Base-by-base conservation (phyloP, 257 asterid species). In the Capsicum pubescens region DNA sequence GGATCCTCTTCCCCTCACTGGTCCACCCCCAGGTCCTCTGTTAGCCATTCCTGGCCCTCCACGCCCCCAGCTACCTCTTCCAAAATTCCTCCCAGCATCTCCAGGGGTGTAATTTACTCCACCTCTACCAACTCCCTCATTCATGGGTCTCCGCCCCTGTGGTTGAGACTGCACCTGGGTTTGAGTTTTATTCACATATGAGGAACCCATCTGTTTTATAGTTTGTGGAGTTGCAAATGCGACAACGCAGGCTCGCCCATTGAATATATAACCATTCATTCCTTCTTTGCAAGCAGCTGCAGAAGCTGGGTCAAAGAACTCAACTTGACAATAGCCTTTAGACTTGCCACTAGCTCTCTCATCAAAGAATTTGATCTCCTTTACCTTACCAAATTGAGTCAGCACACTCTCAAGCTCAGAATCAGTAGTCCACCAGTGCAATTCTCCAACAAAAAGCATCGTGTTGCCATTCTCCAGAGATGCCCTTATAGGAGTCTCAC, bases 1-100 rank as follows among this genome's bases (percentile, higher is more conserved):
- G 74, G 82, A 88, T 79, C 92, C 93, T 89, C 93, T 88, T 26
- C 92, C 93, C 79, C 93, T 88, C 76, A 76, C 85, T 81, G 94
- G 92, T 76, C 97, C 98, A 85, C 88, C 87, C 32, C 90, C 97
- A 5, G 94, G 93, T 26, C 95, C 97, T 88, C 87, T 90, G 90
- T 91, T 91, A 61, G 88, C 89, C 76, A 83, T 84, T 78, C 91
- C 97, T 84, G 91, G 92, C 70, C 93, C 95, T 44, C 97, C 91
- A 72, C 95, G 89, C 67, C 87, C 91, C 89, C 89, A 87, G 70
- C 88, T 89, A 80, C 93, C 93, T 68, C 91, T 89, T 32, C 91
- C 92, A 67, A 85, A 87, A 84, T 86, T 86, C 87, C 92, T 91
- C 59, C 92, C 93, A 19, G 84, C 76, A 88, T 91, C 92, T 81